phyloP scores from a whole-genome alignment of 371 early-diverging fungal genomes.

The Enterocytospora artemiae region DNA sequence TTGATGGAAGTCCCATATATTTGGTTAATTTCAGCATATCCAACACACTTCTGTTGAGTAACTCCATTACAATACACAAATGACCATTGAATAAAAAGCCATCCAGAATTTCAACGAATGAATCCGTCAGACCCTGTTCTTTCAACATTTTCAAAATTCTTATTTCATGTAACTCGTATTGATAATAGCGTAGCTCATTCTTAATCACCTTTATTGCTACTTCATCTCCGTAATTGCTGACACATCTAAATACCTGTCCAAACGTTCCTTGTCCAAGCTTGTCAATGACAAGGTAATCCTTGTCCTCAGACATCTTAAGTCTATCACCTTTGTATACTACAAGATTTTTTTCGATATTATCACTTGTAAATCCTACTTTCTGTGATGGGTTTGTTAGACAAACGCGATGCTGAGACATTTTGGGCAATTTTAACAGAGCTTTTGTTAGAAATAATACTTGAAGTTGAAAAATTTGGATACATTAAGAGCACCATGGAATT shows the following conservation, averaged over 20 bases:
- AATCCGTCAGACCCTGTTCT: conserved; percentile 14
- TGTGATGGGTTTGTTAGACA: conserved; percentile 37
- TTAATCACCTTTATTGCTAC: conserved; percentile 90
- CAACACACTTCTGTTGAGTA: conserved; percentile 78
- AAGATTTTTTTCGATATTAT: conserved; percentile 38
- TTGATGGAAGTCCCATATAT: conserved; percentile 71
- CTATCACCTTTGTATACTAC: conserved; percentile 30
- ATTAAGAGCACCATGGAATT: no score
- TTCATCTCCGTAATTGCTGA: conserved; percentile 68
- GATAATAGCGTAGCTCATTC: conserved; percentile 73
- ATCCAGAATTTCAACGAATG: conserved; percentile 63
- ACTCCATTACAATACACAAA: conserved; percentile 80
- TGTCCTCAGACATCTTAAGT: conserved; percentile 13
- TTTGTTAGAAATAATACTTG: no score
- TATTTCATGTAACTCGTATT: conserved; percentile 81
- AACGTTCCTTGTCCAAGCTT: conserved; percentile 82
- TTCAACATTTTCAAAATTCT: conserved; percentile 33
- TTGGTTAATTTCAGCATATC: conserved; percentile 77
- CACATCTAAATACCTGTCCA: conserved; percentile 89
- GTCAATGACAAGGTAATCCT: conserved; percentile 19
- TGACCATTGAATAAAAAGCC: conserved; percentile 76
- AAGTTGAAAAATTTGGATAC: no score
- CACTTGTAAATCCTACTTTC: conserved; percentile 4
- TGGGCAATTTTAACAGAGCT: no score
- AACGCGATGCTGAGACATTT: no score